These are phyloP conservation scores for Leucosporidium yakuticum DNA, from an alignment of 768 basidiomycete genomes.

Conservation along the genomic window DNA sequence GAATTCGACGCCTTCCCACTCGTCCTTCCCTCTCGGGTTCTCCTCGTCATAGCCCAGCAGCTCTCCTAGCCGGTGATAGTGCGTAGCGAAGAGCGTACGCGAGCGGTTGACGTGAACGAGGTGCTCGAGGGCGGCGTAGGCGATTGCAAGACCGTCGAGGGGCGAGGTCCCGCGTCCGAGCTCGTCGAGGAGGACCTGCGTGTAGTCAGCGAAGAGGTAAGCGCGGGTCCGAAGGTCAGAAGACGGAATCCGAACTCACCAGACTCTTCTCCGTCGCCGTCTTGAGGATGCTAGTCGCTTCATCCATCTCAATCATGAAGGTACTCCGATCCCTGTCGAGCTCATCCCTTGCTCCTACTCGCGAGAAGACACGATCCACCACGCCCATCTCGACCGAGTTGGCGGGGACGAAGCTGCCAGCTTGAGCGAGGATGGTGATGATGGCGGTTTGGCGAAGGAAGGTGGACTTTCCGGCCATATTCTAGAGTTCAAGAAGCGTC, in stretches of 20 bases:
- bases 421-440: slow-evolving; percentile 81
- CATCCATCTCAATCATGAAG: slow-evolving; percentile 98
- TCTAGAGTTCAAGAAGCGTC: neutral
- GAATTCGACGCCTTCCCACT: slow-evolving; percentile 64
- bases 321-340: slow-evolving; percentile 88
- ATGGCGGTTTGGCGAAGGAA: slow-evolving; percentile 85
- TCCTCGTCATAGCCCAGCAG: slow-evolving; percentile 62
- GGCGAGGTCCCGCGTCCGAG: slow-evolving; percentile 95
- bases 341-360: slow-evolving; percentile 92
- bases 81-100: slow-evolving; percentile 93
- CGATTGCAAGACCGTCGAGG: slow-evolving; percentile 85
- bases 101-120: slow-evolving; percentile 64
- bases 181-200: slow-evolving; percentile 97
- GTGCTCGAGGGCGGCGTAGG: slow-evolving; percentile 83
- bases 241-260: slow-evolving; percentile 48
- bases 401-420: slow-evolving; percentile 90
- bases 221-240: neutral
- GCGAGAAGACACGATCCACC: slow-evolving; percentile 85
- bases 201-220: slow-evolving; percentile 1
- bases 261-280: slow-evolving; percentile 77
- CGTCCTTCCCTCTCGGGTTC: slow-evolving; percentile 37
- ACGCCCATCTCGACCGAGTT: slow-evolving; percentile 71
- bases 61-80: slow-evolving; percentile 76
- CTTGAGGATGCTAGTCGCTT: slow-evolving; percentile 82
- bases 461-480: slow-evolving; percentile 68